Evolutionary conservation across 257 asterid species (phyloP).

Genomic region (Datura wrightii): DNA sequence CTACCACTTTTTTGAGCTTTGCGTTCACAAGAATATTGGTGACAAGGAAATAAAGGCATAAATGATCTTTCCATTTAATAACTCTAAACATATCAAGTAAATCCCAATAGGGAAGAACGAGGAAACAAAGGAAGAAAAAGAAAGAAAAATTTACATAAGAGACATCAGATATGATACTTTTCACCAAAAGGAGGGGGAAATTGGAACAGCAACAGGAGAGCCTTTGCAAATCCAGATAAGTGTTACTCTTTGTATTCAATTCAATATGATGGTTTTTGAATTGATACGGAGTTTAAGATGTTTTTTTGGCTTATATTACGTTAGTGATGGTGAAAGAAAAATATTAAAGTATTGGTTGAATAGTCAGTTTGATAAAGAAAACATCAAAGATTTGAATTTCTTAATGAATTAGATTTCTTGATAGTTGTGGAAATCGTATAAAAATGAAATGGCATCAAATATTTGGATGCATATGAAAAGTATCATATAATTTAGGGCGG

Average conservation of each 20-base stretch:
- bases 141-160: no score
- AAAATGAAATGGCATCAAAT: not conserved
- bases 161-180: not conserved
- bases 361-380: not conserved
- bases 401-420: not conserved
- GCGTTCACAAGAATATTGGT: no score
- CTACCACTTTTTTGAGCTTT: no score
- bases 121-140: not conserved
- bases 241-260: not conserved
- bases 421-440: not conserved
- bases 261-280: no score
- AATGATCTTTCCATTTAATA: no score
- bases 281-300: no score
- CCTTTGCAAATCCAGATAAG: not conserved
- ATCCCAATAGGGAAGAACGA: not conserved
- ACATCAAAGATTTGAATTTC: not conserved
- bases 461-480: not conserved
- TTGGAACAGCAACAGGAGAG: not conserved
- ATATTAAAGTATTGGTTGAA: not conserved
- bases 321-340: no score
- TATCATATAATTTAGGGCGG: not conserved
- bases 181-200: not conserved
- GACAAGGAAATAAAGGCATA: no score
- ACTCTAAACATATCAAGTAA: no score
- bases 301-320: no score